Evolutionary conservation across 352 stramenopile species (phyloP).

Genomic region (Globisporangium paroecandrum): DNA sequence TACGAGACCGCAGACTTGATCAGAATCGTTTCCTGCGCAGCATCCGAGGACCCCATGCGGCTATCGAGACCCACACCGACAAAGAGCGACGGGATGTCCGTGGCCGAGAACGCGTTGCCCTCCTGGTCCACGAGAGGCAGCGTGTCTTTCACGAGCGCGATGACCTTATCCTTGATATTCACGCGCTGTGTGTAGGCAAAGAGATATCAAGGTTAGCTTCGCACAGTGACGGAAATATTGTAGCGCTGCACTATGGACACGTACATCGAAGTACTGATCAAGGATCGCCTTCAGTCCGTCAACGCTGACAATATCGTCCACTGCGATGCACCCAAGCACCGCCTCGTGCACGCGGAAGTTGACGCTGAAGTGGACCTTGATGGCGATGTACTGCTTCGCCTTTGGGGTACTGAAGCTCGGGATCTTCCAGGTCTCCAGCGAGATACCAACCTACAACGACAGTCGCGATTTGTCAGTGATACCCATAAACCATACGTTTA

Average conservation of each 20-base stretch:
- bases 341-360: constrained; percentile 70
- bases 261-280: constrained; percentile 56
- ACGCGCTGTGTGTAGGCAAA: constrained; percentile 26
- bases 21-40: constrained; percentile 47
- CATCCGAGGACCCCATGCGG: constrained; percentile 29
- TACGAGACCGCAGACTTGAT: constrained; percentile 55
- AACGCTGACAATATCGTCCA: constrained; percentile 37
- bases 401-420: constrained; percentile 28
- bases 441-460: constrained; percentile 44
- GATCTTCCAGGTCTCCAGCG: constrained; percentile 64
- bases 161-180: constrained; percentile 72
- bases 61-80: constrained; percentile 56
- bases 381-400: constrained; percentile 49
- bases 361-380: constrained; percentile 77
- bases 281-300: constrained; percentile 46
- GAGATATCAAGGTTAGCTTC: background rate
- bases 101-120: constrained; percentile 23
- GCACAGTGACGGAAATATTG: background rate
- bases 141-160: constrained; percentile 57
- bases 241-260: background rate
- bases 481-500: background rate
- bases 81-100: constrained; percentile 57
- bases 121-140: constrained; percentile 34
- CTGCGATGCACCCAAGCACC: constrained; percentile 47
- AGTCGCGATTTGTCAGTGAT: background rate